Evolutionary conservation across 164 flowering plant genomes (phyloP).

Genomic region (Magnolia officinalis): DNA sequence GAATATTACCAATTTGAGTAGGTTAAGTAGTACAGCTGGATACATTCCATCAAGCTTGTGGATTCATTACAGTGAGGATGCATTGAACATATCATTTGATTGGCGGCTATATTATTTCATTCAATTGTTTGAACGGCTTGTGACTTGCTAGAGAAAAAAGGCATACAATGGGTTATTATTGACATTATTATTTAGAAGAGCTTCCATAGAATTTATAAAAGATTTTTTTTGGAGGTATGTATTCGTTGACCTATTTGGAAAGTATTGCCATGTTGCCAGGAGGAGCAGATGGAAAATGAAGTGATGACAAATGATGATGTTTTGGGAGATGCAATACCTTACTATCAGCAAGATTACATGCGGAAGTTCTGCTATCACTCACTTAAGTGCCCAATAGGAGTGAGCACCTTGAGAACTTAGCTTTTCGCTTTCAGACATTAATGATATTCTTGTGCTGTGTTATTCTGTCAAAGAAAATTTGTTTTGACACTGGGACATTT

Average conservation of each 20-base stretch:
- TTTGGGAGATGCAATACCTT: conserved; percentile 82
- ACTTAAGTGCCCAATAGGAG: conserved; percentile 52
- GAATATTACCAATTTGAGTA: too few species aligned
- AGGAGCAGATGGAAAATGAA: conserved; percentile 36
- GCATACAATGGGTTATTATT: too few species aligned
- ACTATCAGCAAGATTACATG: conserved; percentile 58
- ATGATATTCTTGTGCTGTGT: too few species aligned
- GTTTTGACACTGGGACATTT: too few species aligned
- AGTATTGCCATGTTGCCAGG: conserved; percentile 37
- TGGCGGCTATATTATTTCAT: neutral
- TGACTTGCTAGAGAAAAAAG: neutral
- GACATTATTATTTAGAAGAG: neutral
- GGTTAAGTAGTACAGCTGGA: too few species aligned
- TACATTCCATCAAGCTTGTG: too few species aligned
- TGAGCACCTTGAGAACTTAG: conserved; percentile 20
- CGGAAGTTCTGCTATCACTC: conserved; percentile 60
- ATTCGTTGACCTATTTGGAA: neutral
- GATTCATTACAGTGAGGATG: too few species aligned
- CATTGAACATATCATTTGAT: too few species aligned
- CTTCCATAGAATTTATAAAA: neutral
- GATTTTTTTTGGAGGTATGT: neutral
- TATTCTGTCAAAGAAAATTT: too few species aligned
- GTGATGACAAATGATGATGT: conserved; percentile 89
- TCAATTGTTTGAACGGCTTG: neutral
- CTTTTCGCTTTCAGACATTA: neutral